These are phyloP conservation scores for Oryza punctata DNA, from an alignment of 176 grass and related monocot genomes.

Conservation along the genomic window DNA sequence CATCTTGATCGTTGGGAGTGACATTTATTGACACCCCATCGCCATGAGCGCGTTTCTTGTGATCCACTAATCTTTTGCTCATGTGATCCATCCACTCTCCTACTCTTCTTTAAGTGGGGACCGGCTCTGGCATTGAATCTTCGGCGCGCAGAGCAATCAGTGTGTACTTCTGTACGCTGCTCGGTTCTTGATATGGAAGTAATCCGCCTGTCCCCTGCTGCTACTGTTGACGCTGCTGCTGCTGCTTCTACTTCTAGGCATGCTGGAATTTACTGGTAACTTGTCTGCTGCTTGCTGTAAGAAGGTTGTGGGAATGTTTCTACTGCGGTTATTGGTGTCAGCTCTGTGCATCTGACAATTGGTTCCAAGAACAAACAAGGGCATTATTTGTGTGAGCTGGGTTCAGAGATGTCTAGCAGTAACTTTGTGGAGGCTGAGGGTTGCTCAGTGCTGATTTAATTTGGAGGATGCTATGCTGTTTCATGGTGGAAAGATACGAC, in stretches of 20 bases:
- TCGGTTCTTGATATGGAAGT: slow-evolving; percentile 44
- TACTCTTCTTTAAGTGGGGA: background rate
- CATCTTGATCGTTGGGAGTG: slow-evolving; percentile 11
- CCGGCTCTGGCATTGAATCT: slow-evolving; percentile 38
- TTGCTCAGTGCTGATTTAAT: slow-evolving; percentile 17
- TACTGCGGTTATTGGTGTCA: background rate
- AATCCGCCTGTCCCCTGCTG: slow-evolving; percentile 41
- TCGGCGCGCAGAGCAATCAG: slow-evolving; percentile 27
- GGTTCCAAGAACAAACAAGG: slow-evolving; percentile 5
- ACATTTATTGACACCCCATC: slow-evolving; percentile 40
- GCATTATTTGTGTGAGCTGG: background rate
- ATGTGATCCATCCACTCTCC: slow-evolving; percentile 30
- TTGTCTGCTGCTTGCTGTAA: slow-evolving; percentile 12
- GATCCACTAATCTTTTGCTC: slow-evolving; percentile 26
- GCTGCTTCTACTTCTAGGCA: background rate
- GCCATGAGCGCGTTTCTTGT: slow-evolving; percentile 46
- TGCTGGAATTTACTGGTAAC: background rate
- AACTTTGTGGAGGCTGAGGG: background rate
- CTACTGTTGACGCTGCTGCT: background rate
- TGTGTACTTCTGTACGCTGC: slow-evolving; percentile 42
- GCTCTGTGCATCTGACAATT: background rate
- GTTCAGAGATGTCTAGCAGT: background rate
- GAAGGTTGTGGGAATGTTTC: background rate
- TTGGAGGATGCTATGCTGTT: slow-evolving; percentile 11
- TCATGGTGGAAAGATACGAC: background rate